Evolutionary conservation across 768 basidiomycete genomes (phyloP).

Genomic region (Rhodotorula sphaerocarpa): DNA sequence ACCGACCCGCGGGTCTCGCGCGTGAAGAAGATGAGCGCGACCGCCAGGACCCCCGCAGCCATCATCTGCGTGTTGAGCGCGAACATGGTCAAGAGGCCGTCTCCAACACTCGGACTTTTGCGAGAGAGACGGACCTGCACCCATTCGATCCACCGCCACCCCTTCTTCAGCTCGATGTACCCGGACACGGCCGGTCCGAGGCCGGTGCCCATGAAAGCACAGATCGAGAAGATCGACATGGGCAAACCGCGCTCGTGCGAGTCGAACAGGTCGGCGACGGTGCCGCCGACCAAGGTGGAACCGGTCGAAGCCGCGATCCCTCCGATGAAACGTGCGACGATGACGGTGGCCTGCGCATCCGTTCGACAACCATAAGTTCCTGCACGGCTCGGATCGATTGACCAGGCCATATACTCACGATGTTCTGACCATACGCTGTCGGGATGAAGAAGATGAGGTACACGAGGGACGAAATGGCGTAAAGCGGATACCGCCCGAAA

Average conservation of each 20-base stretch:
- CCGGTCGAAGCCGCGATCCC: constrained; percentile 42
- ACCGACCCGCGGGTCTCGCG: constrained; percentile 66
- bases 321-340: constrained; percentile 42
- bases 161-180: constrained; percentile 46
- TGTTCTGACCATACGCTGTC: constrained; percentile 41
- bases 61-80: constrained; percentile 43
- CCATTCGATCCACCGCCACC: constrained; percentile 64
- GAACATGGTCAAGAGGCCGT: too few relatives aligned
- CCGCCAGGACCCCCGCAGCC: constrained; percentile 50
- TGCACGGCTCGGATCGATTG: too few relatives aligned
- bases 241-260: constrained; percentile 39
- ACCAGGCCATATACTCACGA: constrained; percentile 29
- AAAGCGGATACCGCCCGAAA: constrained; percentile 40
- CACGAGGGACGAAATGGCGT: constrained; percentile 38
- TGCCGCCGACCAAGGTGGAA: constrained; percentile 45
- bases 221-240: constrained; percentile 55
- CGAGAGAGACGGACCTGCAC: constrained; percentile 13
- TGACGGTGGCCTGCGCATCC: constrained; percentile 36
- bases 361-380: neutral
- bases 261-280: constrained; percentile 44
- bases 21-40: constrained; percentile 54
- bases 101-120: too few relatives aligned
- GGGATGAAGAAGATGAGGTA: constrained; percentile 34
- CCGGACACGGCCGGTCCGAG: constrained; percentile 60
- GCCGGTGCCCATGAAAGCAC: constrained; percentile 56